Evolutionary conservation across 1,284 basidiomycete genomes (phyloP).

Genomic region (Pholiota adiposa): DNA sequence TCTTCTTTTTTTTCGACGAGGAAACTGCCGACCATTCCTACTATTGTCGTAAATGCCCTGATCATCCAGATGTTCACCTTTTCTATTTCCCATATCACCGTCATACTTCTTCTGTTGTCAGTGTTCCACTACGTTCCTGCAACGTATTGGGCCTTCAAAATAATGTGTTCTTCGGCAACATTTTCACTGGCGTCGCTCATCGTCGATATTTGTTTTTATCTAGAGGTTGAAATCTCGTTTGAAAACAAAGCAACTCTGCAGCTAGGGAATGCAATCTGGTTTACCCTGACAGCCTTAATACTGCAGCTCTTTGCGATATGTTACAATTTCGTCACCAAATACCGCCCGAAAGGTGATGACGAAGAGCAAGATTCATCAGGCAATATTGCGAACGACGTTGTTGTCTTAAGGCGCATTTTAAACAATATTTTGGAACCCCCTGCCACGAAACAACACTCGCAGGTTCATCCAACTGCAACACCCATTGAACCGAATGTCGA

Average conservation of each 20-base stretch:
- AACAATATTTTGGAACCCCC: neutral
- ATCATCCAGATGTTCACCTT: slow-evolving; percentile 7
- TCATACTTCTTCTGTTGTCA: neutral
- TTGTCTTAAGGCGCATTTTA: neutral
- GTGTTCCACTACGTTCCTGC: neutral
- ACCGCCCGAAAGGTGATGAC: neutral
- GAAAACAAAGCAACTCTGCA: neutral
- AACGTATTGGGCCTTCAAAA: neutral
- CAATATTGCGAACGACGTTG: neutral
- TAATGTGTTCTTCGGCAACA: neutral
- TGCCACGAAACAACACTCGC: neutral
- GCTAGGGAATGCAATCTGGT: slow-evolving; percentile 6
- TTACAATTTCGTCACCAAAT: neutral
- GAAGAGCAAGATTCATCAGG: neutral
- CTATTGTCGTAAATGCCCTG: slow-evolving; percentile 2
- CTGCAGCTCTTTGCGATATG: neutral
- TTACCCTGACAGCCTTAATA: slow-evolving; percentile 4
- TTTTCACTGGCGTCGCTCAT: neutral
- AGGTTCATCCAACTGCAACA: too few species aligned
- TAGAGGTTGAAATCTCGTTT: neutral
- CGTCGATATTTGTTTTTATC: slow-evolving; percentile 2
- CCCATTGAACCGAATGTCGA: too few species aligned
- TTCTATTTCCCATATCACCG: neutral
- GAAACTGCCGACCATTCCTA: neutral
- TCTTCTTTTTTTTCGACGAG: neutral